Evolutionary conservation across 805 yeast genomes (phyloP), one percentile per base, ranked within the genome.

Genomic region (Cyberlindnera meyerae): DNA sequence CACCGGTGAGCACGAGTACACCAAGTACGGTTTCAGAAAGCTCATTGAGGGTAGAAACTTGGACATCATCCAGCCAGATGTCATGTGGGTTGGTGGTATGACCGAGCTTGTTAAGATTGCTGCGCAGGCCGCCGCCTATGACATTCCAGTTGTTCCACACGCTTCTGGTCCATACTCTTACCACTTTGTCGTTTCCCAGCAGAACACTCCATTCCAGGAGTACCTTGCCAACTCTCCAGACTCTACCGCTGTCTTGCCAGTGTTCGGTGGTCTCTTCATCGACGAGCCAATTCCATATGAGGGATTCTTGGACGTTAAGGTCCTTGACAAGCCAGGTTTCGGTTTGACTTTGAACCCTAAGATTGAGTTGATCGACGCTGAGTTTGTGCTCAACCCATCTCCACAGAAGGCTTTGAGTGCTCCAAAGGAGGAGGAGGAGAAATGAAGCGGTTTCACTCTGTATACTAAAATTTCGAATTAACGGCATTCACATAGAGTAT

Each of bases 61-160:
- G 34, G 73, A 67, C 45, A 69, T 70, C 41, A 51, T 70, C 39
- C 75, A 70, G 49, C 75, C 75, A 16, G 76, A 70, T 48, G 67
- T 70, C 34, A 70, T 70, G 75, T 70, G 75, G 75, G 71, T 68
- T 42, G 75, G 75, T 34, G 74, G 75, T 30, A 49, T 70, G 61
- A 68, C 75, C 14, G 75, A 70, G 54, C 53, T 69, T 24, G 53
- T 70, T 36, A 63, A 66, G 44, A 58, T 70, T 34, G 64, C 71
- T 28, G 66, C 65, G 13, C 75, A 70, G 48, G 75, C 75, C 18
- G 72, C 72, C 32, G 74, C 75, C 14, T 70, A 70, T 44, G 75
- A 70, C 44, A 66, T 70, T 34, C 76, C 75, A 18, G 72, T 70
- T 31, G 75, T 70, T 37, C 74, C 74, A 24, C 75, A 70, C 45